These are phyloP conservation scores for Maudiozyma saulgeensis DNA, from an alignment of 805 yeast species.

Conservation along the genomic window DNA sequence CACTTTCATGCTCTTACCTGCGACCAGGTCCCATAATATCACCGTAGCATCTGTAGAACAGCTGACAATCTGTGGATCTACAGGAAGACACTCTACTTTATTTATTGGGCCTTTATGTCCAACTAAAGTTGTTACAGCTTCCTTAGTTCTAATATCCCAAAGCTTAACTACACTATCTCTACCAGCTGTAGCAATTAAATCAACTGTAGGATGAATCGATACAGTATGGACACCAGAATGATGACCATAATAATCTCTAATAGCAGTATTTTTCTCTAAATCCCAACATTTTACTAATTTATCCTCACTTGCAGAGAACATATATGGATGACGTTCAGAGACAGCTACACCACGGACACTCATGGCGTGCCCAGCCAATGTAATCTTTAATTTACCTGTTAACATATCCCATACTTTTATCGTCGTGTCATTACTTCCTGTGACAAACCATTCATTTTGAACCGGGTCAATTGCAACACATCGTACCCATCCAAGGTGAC, in stretches of 20 bases:
- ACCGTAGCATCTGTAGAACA: constrained; percentile 80
- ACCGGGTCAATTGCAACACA: constrained; percentile 70
- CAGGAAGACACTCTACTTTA: constrained; percentile 53
- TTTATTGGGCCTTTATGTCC: constrained; percentile 79
- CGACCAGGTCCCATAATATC: constrained; percentile 77
- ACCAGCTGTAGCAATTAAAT: constrained; percentile 76
- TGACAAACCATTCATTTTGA: constrained; percentile 80
- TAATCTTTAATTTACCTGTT: constrained; percentile 53
- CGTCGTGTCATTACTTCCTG: constrained; percentile 84
- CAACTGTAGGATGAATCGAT: constrained; percentile 80
- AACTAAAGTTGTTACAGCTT: constrained; percentile 61
- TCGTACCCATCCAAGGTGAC: constrained; percentile 91
- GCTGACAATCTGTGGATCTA: constrained; percentile 79
- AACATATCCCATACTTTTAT: constrained; percentile 90
- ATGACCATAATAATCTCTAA: constrained; percentile 91
- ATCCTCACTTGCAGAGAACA: constrained; percentile 90
- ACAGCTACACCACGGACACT: constrained; percentile 69
- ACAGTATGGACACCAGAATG: constrained; percentile 79
- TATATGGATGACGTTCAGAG: constrained; percentile 70
- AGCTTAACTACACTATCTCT: constrained; percentile 77
- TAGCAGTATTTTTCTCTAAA: constrained; percentile 70
- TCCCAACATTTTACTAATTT: constrained; percentile 94
- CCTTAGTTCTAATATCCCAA: constrained; percentile 86
- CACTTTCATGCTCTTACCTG: constrained; percentile 60
- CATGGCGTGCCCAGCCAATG: constrained; percentile 88